These are phyloP conservation scores for Xylariomycetidae sp. DNA, from an alignment of 2,329 filamentous ascomycete species.

Conservation along the genomic window DNA sequence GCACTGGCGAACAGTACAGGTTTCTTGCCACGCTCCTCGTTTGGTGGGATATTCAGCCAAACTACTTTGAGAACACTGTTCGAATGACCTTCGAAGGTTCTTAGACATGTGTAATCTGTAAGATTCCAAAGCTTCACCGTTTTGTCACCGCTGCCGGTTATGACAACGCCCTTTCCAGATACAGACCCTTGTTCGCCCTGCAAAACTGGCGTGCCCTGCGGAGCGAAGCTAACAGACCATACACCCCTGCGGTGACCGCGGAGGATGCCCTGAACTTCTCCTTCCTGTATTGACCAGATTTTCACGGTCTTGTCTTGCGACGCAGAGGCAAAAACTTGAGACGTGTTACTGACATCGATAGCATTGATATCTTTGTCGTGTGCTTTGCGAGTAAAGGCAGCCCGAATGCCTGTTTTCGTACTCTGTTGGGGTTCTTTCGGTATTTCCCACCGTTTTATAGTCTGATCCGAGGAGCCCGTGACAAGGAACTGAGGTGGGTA, in stretches of 20 bases:
- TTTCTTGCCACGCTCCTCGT: conserved; percentile 49
- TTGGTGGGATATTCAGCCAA: conserved; percentile 64
- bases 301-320: conserved; percentile 97
- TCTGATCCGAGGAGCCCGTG: conserved; percentile 92
- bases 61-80: conserved; percentile 92
- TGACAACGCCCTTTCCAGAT: conserved; percentile 73
- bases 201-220: conserved; percentile 68
- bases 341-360: conserved; percentile 70
- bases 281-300: conserved; percentile 88
- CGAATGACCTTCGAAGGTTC: conserved; percentile 93
- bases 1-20: conserved; percentile 76
- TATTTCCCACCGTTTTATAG: conserved; percentile 90
- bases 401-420: conserved; percentile 54
- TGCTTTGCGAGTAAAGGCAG: conserved; percentile 84
- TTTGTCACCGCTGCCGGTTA: conserved; percentile 93
- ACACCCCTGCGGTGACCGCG: conserved; percentile 91
- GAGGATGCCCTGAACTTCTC: conserved; percentile 86
- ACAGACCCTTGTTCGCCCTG: conserved; percentile 67
- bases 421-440: conserved; percentile 46
- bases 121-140: conserved; percentile 94
- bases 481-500: conserved; percentile 81
- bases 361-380: conserved; percentile 99
- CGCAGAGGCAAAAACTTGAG: conserved; percentile 85
- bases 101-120: conserved; percentile 83
- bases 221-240: conserved; percentile 91